Conservation (phyloP, 208 protist species). For the Vickermania ingenoplastis region DNA sequence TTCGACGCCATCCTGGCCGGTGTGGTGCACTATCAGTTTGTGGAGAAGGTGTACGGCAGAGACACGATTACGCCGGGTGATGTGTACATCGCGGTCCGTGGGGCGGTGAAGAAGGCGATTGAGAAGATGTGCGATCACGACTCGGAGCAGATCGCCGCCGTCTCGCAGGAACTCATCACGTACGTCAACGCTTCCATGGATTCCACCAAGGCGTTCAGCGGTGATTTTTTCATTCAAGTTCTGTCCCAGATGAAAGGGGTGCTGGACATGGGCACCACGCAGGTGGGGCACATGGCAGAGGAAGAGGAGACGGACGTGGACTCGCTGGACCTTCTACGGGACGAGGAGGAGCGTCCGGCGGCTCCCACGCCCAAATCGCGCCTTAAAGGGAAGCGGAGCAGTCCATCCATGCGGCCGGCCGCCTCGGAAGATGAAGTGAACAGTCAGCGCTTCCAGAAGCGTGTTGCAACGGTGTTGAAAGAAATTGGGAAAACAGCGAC, state of each 20-base stretch:
- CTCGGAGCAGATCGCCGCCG: constrained; percentile 35
- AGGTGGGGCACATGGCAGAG: not conserved
- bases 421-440: not conserved
- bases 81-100: constrained; percentile 29
- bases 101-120: constrained; percentile 39
- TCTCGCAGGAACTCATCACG: constrained; percentile 48
- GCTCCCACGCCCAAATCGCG: not conserved
- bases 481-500: constrained; percentile 51
- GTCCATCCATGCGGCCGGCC: not conserved
- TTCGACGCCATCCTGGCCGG: constrained; percentile 75
- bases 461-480: constrained; percentile 59
- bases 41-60: constrained; percentile 62
- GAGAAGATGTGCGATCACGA: constrained; percentile 58
- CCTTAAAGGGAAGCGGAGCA: no score
- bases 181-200: constrained; percentile 51
- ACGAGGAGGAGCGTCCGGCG: not conserved
- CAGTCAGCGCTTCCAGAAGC: constrained; percentile 6
- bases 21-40: constrained; percentile 47
- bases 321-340: not conserved
- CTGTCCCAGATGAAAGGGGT: constrained; percentile 84
- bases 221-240: constrained; percentile 61
- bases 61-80: constrained; percentile 30
- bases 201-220: constrained; percentile 8
- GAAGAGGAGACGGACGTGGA: not conserved
- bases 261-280: constrained; percentile 13